phyloP scores from a whole-genome alignment of 2,329 filamentous ascomycete species.

The Claviceps pazoutovae region DNA sequence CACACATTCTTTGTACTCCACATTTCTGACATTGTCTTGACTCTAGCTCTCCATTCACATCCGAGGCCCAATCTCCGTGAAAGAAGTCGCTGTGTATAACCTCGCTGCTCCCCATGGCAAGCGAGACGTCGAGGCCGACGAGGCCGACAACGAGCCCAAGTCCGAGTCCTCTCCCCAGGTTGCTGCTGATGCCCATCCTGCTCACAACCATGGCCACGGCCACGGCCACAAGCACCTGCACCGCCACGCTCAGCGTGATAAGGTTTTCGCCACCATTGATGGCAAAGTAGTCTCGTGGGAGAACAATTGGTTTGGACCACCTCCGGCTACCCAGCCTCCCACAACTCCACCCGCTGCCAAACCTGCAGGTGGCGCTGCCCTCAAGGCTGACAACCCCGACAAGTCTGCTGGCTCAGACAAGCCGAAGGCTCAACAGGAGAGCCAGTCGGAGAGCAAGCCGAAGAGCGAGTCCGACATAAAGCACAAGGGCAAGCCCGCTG shows the following conservation, averaged over 20 bases:
- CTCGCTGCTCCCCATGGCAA: constrained; percentile 24
- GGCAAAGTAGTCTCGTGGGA: constrained; percentile 43
- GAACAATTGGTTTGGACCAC: constrained; percentile 36
- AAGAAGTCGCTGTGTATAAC: constrained; percentile 55
- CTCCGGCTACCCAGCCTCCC: neutral
- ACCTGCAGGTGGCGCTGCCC: constrained; percentile 8
- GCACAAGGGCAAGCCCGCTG: constrained; percentile 1
- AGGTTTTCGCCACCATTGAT: constrained; percentile 44
- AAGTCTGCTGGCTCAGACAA: neutral
- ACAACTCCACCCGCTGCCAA: constrained; percentile 4
- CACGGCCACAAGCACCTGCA: constrained; percentile 40
- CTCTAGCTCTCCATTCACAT: constrained; percentile 55
- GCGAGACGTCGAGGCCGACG: constrained; percentile 10
- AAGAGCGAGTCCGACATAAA: neutral
- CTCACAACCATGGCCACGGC: constrained; percentile 23
- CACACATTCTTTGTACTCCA: neutral
- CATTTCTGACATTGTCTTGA: constrained; percentile 1
- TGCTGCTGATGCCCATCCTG: constrained; percentile 14
- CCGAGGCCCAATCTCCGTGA: constrained; percentile 53
- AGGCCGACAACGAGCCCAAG: neutral
- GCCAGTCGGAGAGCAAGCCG: neutral
- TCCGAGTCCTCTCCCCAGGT: neutral
- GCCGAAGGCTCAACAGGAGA: neutral
- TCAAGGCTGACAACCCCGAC: neutral
- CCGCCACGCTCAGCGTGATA: constrained; percentile 27